Base-by-base conservation (phyloP, 1,284 basidiomycete species). In the Golubevia pallescens region DNA sequence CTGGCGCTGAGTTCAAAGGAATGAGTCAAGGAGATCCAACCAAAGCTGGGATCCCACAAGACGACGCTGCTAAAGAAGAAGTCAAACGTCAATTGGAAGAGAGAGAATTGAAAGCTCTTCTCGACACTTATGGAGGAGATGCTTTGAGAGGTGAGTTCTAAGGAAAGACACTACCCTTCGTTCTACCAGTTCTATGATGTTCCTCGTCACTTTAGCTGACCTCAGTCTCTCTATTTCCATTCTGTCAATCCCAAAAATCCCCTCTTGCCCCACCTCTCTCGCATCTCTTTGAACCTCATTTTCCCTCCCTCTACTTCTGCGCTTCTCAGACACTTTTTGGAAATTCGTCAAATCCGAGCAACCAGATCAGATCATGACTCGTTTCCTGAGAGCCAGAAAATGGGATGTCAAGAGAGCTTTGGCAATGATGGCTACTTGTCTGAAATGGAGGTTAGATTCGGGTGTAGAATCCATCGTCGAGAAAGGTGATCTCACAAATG, bases 31-130 rank as follows among this genome's bases (percentile, higher is more conserved):
- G 34, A 4, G 34, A 65, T 24, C 60, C 64, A 53, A 71, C 69
- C 62, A 69, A 71, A 55, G 4, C 77, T 5, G 74, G 68, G 48
- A 77, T 78, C 55, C 72, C 78, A 42, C 75, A 80, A 58, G 78
- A 77, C 61, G 81, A 84, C 68, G 68, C 69, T 51, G 78, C 73
- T 60, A 84, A 84, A 62, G 80, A 78, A 42, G 69, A 70, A 28
- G 72, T 77, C 61, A 75, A 77, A 60, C 69, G 74, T 4, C 62
- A 71, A 19, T 79, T 83, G 34, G 81, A 84, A 67, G 68, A 75
- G 58, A 68, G 68, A n/a, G 77, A 77, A 8, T 66, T 84, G 16
- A 68, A 77, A 62, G 73, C 74, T 23, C 71, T 84, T 8, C 71
- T 80, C 57, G 63, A 75, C 38, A 67, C 69, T 19, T 81, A 84